Evolutionary conservation across 306 rosid species (phyloP), one percentile per base, ranked within the genome.

Genomic region (Ammopiptanthus mongolicus): DNA sequence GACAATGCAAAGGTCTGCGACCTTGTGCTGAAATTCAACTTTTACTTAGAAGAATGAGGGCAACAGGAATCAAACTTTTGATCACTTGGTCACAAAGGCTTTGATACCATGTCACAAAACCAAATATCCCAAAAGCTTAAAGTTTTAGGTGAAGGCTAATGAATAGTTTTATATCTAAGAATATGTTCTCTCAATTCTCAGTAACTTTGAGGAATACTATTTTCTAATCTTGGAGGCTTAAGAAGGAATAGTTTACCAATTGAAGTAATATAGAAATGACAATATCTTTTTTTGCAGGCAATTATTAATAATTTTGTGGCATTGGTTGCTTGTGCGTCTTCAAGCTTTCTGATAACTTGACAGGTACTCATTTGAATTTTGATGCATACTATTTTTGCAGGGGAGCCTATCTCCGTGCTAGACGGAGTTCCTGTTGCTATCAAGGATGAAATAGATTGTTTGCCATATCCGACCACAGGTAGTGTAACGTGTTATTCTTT

Each of bases 381-480:
- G 46, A 55, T 56, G 55, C 36, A 34, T 64, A 29, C 5, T 79
- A 12, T 31, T 62, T 51, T 64, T 42, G 65, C 74, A 94, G 98
- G 97, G 71, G 77, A 53, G 63, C 86, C 97, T 41, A 85, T 91
- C 56, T 94, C 97, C 8, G 82, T 76, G 48, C 87, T 91, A 25
- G 98, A 94, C 67, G 97, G 98, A 64, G 83, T 94, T 62, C 96
- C 81, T 78, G 80, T 94, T 37, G 98, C 98, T 41, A 52, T 90
- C 79, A 94, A 94, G 87, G 98, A 91, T 82, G 98, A 91, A 90
- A 94, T 94, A 71, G 97, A 94, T 74, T 94, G 98, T 65, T 81
- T 41, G 59, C 98, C 98, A 6, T 91, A 94, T 84, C 97, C 97
- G 11, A 94, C 98, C 10, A 94, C 98, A 56, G 98, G 98, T 94